phyloP scores from a whole-genome alignment of 305 asterid species.

The Fraxinus baroniana region DNA sequence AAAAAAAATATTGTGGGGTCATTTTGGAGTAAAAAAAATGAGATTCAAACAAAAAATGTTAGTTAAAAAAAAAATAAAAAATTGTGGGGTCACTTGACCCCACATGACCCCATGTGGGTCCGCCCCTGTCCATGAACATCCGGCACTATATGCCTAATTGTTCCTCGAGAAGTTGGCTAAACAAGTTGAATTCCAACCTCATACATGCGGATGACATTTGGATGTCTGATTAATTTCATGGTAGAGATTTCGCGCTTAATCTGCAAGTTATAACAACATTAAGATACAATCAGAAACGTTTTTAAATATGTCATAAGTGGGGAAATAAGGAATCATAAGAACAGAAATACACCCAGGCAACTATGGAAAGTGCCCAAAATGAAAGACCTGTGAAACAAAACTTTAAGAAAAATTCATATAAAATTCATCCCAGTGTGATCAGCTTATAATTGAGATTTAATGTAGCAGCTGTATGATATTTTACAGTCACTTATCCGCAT shows the following conservation, averaged over 20 bases:
- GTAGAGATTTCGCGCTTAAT: conserved; percentile 96
- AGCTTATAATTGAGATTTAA: neutral
- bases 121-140: neutral
- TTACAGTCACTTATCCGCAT: neutral
- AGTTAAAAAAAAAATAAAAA: too few species aligned
- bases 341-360: neutral
- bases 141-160: neutral
- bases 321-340: neutral
- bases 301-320: neutral
- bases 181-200: conserved; percentile 55
- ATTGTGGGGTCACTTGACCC: too few species aligned
- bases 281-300: neutral
- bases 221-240: conserved; percentile 91
- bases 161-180: neutral
- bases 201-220: conserved; percentile 87
- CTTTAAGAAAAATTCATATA: neutral
- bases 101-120: too few species aligned
- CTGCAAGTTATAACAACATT: conserved; percentile 39
- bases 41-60: too few species aligned
- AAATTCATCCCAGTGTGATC: neutral
- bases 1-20: too few species aligned
- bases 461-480: neutral
- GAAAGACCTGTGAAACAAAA: neutral
- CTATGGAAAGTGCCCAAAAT: neutral
- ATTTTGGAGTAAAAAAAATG: too few species aligned